Conservation (phyloP, 2,329 filamentous ascomycete species). For the Ambrosiella xylebori region DNA sequence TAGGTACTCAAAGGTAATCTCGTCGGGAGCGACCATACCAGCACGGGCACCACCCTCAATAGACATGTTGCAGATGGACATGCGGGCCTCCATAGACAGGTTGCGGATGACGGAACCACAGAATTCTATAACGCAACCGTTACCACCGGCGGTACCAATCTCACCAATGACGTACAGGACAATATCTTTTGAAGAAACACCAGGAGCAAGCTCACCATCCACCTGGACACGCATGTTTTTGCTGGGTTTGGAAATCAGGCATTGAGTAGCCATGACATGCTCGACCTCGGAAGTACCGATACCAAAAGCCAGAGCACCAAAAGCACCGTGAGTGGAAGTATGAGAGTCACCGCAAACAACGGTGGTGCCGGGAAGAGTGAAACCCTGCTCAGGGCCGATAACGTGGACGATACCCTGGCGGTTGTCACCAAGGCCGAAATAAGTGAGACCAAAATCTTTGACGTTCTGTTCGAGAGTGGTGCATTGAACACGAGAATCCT, state of each 20-base stretch:
- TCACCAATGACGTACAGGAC: slow-evolving; percentile 82
- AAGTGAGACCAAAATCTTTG: slow-evolving; percentile 88
- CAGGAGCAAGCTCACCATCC: slow-evolving; percentile 73
- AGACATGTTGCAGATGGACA: slow-evolving; percentile 99
- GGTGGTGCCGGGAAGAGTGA: slow-evolving; percentile 91
- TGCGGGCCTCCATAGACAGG: slow-evolving; percentile 89
- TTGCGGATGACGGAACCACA: slow-evolving; percentile 81
- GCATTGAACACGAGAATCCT: slow-evolving; percentile 84
- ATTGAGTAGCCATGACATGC: slow-evolving; percentile 93
- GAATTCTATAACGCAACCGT: slow-evolving; percentile 89
- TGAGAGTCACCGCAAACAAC: slow-evolving; percentile 97
- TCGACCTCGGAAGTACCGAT: slow-evolving; percentile 98
- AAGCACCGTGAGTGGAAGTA: slow-evolving; percentile 94
- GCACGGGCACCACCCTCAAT: slow-evolving; percentile 91
- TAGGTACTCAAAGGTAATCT: slow-evolving; percentile 87
- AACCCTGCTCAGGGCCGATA: slow-evolving; percentile 95
- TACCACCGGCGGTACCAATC: slow-evolving; percentile 91
- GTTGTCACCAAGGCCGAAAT: slow-evolving; percentile 92
- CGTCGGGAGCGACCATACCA: slow-evolving; percentile 91
- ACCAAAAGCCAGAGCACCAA: slow-evolving; percentile 84
- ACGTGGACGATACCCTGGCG: slow-evolving; percentile 97
- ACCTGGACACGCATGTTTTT: slow-evolving; percentile 99
- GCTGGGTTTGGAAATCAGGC: slow-evolving; percentile 80
- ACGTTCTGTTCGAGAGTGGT: slow-evolving; percentile 95
- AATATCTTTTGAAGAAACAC: slow-evolving; percentile 92